A percentile compares a stretch with the other conserved stretches of the same genome.
Evolutionary conservation across 495 filamentous ascomycete genomes (phyloP).

Genomic region (Penicillium bovifimosum): DNA sequence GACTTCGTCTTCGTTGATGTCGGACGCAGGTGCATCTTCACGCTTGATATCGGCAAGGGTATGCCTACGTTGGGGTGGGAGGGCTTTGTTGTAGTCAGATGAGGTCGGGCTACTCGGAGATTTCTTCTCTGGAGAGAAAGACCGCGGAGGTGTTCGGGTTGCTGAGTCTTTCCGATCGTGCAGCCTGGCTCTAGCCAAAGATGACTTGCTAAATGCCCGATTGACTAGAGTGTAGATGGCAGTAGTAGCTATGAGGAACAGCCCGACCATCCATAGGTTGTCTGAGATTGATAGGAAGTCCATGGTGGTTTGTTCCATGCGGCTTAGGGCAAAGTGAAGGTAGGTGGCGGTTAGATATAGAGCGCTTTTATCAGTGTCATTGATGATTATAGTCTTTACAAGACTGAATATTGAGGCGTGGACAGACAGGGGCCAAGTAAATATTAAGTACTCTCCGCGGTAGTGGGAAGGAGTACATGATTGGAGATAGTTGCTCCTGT

Average conservation of each 20-base stretch:
- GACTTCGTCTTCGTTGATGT: slow-evolving; percentile 31
- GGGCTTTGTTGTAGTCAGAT: slow-evolving; percentile 41
- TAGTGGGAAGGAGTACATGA: not conserved
- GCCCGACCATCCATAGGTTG: slow-evolving; percentile 23
- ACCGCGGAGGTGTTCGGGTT: slow-evolving; percentile 52
- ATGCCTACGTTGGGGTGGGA: slow-evolving; percentile 54
- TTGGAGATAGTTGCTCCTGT: slow-evolving; percentile 4
- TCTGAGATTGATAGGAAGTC: slow-evolving; percentile 5
- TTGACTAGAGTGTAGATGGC: slow-evolving; percentile 17
- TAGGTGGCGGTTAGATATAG: not conserved
- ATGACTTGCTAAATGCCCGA: slow-evolving; percentile 4
- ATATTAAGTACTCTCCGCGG: slow-evolving; percentile 10
- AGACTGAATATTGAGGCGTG: not conserved
- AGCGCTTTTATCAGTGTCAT: not conserved
- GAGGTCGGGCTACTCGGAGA: slow-evolving; percentile 19
- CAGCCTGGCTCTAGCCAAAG: slow-evolving; percentile 15
- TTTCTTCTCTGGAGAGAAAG: slow-evolving; percentile 50
- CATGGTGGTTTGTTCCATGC: slow-evolving; percentile 11
- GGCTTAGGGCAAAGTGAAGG: slow-evolving; percentile 4
- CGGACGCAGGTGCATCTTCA: slow-evolving; percentile 15
- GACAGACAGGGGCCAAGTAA: not conserved
- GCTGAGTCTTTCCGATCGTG: slow-evolving; percentile 33
- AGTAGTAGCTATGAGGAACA: slow-evolving; percentile 20
- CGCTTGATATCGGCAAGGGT: slow-evolving; percentile 35
- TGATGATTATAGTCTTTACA: not conserved